Base-by-base conservation (phyloP, 2,329 filamentous ascomycete species). In the Nakataea oryzae region DNA sequence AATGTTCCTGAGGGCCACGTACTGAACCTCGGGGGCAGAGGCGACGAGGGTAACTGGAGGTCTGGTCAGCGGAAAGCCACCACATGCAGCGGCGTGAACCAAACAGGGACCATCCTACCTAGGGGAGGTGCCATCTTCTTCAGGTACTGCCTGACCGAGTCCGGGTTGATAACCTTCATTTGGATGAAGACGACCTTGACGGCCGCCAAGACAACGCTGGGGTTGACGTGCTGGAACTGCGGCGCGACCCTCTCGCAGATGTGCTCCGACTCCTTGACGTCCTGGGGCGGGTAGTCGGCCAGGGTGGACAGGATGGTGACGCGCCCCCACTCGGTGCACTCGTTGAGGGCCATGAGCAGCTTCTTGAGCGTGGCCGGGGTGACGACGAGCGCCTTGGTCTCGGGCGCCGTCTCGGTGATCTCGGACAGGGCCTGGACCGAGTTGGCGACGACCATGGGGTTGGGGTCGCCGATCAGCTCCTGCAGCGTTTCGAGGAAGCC, bases 41-140 rank as follows among this genome's bases (percentile, higher is more conserved):
- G 95, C 96, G 55, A 99, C 91, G 62, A 99, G 85, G 0, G 95
- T 99, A 17, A 99, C 95, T 93, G 65, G 28, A 7, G 17, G 28
- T 29, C n/a, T 21, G 60, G 62, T 56, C 64, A 60, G 29, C 17
- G 28, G 29, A 24, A n/a, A 14, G 27, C 21, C 14, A 26, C 6
- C 30, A 57, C 29, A 30, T 24, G 60, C 50, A 67, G 50, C 14
- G 7, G 61, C 63, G n/a, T n/a, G n/a, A n/a, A n/a, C 26, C 21
- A 17, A 24, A 60, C 26, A 17, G 27, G 7, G 57, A 14, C 13
- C 29, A 32, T 72, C 82, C 66, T 80, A 93, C 90, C 90, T 66
- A 97, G 78, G 11, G 95, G 95, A 65, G 95, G 95, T 1, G 95
- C 93, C 95, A 99, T 99, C 79, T 99, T 99, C 81, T 96, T 96